Conservation (phyloP, 805 yeast species). For the Wickerhamiella slavikovae region DNA sequence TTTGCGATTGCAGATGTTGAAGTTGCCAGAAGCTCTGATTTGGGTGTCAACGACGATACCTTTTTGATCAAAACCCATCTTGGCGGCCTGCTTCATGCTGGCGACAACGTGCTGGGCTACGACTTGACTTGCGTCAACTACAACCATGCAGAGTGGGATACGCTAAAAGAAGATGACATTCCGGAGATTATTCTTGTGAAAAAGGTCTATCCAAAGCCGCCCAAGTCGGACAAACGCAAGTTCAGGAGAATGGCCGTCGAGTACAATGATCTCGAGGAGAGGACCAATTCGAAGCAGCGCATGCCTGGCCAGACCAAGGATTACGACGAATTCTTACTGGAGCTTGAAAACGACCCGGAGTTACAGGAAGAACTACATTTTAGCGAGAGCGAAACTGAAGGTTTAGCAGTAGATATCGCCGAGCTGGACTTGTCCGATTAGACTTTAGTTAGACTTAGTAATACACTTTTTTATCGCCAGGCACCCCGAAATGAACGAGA, state of each 20-base stretch:
- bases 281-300: conserved; percentile 67
- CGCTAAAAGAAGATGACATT: conserved; percentile 17
- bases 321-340: conserved; percentile 79
- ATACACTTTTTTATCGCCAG: neutral
- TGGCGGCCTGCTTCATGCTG: conserved; percentile 90
- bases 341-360: conserved; percentile 76
- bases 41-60: conserved; percentile 69
- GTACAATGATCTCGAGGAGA: conserved; percentile 70
- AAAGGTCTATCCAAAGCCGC: conserved; percentile 73
- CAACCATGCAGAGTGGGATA: conserved; percentile 27
- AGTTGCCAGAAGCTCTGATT: conserved; percentile 70
- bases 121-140: conserved; percentile 68
- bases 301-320: conserved; percentile 24
- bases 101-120: conserved; percentile 88
- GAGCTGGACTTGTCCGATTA: too few relatives aligned
- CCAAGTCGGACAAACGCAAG: conserved; percentile 71
- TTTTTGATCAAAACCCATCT: conserved; percentile 77
- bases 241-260: conserved; percentile 95
- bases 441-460: too few relatives aligned
- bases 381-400: too few relatives aligned
- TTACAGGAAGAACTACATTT: conserved; percentile 37
- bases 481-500: too few relatives aligned
- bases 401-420: too few relatives aligned
- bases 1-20: conserved; percentile 76
- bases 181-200: conserved; percentile 80